These are phyloP conservation scores for Cordyceps fumosorosea DNA, from an alignment of 2,329 filamentous ascomycete species.

Conservation along the genomic window DNA sequence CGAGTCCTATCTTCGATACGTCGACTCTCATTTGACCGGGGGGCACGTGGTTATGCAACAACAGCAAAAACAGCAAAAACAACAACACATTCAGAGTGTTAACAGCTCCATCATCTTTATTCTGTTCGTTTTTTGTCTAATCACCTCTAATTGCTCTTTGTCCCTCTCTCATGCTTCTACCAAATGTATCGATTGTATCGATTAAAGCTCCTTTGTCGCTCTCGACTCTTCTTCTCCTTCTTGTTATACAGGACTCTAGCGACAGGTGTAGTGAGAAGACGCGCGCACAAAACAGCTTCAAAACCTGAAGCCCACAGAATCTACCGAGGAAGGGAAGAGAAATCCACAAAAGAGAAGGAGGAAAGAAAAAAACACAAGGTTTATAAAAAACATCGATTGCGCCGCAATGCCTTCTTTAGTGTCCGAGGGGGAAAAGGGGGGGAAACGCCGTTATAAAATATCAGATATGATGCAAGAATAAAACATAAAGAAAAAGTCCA, in stretches of 20 bases:
- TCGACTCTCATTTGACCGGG: too few species aligned
- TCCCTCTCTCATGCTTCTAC: neutral
- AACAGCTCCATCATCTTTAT: neutral
- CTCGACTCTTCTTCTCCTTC: neutral
- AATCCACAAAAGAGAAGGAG: neutral
- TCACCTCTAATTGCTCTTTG: neutral
- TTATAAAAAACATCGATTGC: constrained; percentile 8
- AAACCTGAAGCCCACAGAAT: neutral
- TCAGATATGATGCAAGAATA: constrained; percentile 13
- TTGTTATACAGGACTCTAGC: constrained; percentile 5
- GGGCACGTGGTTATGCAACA: neutral
- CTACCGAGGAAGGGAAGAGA: neutral
- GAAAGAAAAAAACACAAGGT: neutral
- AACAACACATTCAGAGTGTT: neutral
- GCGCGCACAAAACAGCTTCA: neutral
- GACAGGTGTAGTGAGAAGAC: neutral
- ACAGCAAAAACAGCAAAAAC: neutral
- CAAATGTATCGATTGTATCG: neutral
- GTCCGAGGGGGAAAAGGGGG: neutral
- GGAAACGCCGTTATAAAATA: constrained; percentile 8
- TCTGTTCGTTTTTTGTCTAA: constrained; percentile 4
- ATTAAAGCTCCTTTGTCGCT: neutral
- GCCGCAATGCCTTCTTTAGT: constrained; percentile 11
- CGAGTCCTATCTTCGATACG: too few species aligned
- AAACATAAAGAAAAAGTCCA: constrained; percentile 9